Conservation (phyloP, 2,329 filamentous ascomycete genomes). For the Pseudonectria foliicola region DNA sequence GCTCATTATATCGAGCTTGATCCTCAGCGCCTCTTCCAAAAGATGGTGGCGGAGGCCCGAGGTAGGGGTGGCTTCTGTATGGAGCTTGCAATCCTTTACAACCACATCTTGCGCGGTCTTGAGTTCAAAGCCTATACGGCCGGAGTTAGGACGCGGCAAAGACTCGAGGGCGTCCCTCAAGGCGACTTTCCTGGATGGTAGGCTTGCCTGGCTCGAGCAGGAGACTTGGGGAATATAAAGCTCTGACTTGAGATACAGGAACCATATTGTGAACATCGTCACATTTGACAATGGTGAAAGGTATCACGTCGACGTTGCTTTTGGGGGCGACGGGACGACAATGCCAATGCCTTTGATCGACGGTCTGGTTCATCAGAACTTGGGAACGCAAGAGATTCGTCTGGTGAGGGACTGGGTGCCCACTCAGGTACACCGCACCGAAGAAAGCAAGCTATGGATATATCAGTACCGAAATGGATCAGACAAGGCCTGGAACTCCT, state of each 20-base stretch:
- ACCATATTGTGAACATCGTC: slow-evolving; percentile 57
- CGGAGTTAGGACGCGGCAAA: slow-evolving; percentile 43
- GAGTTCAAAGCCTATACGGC: slow-evolving; percentile 49
- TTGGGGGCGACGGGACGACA: slow-evolving; percentile 57
- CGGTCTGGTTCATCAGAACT: slow-evolving; percentile 34
- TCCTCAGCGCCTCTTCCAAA: slow-evolving; percentile 39
- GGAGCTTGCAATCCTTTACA: slow-evolving; percentile 50
- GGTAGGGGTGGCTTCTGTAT: slow-evolving; percentile 54
- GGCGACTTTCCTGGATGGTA: slow-evolving; percentile 43
- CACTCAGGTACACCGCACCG: slow-evolving; percentile 26
- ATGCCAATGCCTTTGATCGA: slow-evolving; percentile 47
- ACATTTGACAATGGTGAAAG: slow-evolving; percentile 40
- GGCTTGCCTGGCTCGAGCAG: not conserved
- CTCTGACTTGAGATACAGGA: slow-evolving; percentile 16
- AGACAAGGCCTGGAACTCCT: slow-evolving; percentile 48
- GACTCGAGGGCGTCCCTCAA: slow-evolving; percentile 30
- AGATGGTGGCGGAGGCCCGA: slow-evolving; percentile 36
- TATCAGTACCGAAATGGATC: slow-evolving; percentile 50
- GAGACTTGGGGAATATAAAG: not conserved
- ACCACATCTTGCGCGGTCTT: slow-evolving; percentile 41
- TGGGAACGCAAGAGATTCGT: slow-evolving; percentile 49
- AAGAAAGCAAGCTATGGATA: slow-evolving; percentile 49
- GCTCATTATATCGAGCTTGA: slow-evolving; percentile 34
- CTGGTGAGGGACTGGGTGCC: slow-evolving; percentile 42
- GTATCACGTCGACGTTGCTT: slow-evolving; percentile 56